These are phyloP conservation scores for Flaveria floridana DNA, from an alignment of 140 eudicot species.

Conservation along the genomic window DNA sequence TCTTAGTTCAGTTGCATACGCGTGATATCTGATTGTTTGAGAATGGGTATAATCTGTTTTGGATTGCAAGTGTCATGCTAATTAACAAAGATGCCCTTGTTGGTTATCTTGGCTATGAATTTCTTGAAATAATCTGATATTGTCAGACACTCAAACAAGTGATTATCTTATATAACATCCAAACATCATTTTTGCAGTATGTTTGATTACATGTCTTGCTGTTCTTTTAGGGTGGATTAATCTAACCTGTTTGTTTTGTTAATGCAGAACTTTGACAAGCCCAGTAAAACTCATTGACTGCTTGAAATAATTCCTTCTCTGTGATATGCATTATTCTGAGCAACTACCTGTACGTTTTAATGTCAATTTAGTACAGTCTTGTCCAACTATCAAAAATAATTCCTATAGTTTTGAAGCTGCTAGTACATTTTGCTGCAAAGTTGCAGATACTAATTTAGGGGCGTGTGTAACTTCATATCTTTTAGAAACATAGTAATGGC, in stretches of 20 bases:
- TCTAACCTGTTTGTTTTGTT: too few relatives aligned
- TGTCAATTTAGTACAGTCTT: background rate
- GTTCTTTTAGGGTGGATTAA: too few relatives aligned
- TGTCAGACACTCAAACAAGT: background rate
- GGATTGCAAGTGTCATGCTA: background rate
- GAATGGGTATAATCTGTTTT: background rate
- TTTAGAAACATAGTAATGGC: slow-evolving; percentile 23
- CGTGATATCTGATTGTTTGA: background rate
- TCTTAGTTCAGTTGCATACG: background rate
- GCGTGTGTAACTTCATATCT: slow-evolving; percentile 1
- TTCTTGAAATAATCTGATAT: background rate
- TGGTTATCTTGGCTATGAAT: too few relatives aligned
- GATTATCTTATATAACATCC: too few relatives aligned
- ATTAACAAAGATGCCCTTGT: too few relatives aligned
- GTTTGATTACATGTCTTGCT: too few relatives aligned
- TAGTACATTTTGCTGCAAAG: background rate
- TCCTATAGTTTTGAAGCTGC: slow-evolving; percentile 17
- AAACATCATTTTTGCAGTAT: too few relatives aligned
- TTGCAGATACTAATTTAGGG: slow-evolving; percentile 6
- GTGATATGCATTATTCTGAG: slow-evolving; percentile 5
- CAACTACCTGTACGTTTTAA: background rate
- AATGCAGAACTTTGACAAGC: slow-evolving; percentile 66
- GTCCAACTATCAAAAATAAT: background rate
- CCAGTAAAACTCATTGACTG: slow-evolving; percentile 79
- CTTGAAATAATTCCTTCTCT: slow-evolving; percentile 41